These are phyloP conservation scores for Echria macrotheca DNA, from an alignment of 495 filamentous ascomycete genomes.

Conservation along the genomic window DNA sequence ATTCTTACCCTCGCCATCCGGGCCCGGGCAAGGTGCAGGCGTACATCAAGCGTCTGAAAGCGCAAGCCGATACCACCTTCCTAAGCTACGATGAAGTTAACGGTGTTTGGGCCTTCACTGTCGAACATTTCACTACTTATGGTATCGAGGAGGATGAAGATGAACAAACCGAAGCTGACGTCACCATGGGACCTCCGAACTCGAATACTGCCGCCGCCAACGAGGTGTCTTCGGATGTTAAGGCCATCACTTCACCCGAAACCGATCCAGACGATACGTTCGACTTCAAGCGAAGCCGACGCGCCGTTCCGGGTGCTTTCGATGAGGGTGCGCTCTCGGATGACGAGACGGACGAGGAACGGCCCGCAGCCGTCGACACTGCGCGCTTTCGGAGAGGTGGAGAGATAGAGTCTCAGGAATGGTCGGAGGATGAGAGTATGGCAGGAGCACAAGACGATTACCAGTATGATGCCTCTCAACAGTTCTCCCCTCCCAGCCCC, in stretches of 20 bases:
- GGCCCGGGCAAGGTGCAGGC: constrained; percentile 53
- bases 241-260: constrained; percentile 29
- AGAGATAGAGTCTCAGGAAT: constrained; percentile 56
- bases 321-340: constrained; percentile 51
- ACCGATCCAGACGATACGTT: constrained; percentile 71
- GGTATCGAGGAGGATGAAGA: constrained; percentile 78
- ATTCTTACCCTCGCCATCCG: constrained; percentile 72
- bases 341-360: constrained; percentile 32
- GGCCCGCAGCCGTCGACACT: constrained; percentile 79
- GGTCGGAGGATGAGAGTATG: constrained; percentile 53
- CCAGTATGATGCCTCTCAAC: constrained; percentile 28
- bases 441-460: constrained; percentile 60
- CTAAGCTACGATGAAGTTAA: constrained; percentile 68
- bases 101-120: constrained; percentile 84
- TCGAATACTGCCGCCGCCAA: constrained; percentile 2
- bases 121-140: constrained; percentile 94
- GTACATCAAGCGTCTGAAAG: constrained; percentile 74
- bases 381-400: too few species aligned
- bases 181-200: constrained; percentile 8
- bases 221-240: constrained; percentile 3
- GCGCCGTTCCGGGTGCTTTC: constrained; percentile 73
- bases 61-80: constrained; percentile 71
- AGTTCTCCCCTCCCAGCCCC: constrained; percentile 24
- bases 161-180: constrained; percentile 54
- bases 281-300: constrained; percentile 65